Base-by-base conservation (phyloP, 345 rosid genomes). In the Lumnitzera racemosa region DNA sequence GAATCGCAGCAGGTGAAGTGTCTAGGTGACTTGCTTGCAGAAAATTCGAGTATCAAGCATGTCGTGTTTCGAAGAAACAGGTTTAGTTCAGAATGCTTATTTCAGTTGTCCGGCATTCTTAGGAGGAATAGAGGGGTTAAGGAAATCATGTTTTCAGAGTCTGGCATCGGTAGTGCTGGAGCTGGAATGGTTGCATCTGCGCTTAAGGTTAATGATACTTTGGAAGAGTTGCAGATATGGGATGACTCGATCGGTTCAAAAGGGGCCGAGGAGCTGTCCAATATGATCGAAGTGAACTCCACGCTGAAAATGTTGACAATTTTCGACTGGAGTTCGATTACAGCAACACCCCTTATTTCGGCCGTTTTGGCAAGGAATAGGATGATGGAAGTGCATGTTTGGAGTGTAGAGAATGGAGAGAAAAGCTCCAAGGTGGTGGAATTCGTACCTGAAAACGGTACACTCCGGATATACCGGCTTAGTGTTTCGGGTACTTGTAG, bases 221-320 rank as follows among this genome's bases (percentile, higher is more conserved):
- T 92, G 78, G 97, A 94, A 56, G 99, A 90, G 77, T 51, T 88
- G 72, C 97, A 94, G 77, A 86, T 94, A 72, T 86, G 95, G 97
- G 95, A 94, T 31, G 99, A 90, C 68, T 90, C 96, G 2, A 88
- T 90, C n/a, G 96, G 97, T 52, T 76, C 87, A 0, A 86, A 71
- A 71, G 97, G 96, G 13, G 96, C 97, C 0, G 97, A 94, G 74
- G 97, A 94, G 76, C 87, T 94, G 14, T 86, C 96, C 0, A 84
- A 77, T 74, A 94, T 94, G 99, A 94, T 94, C 48, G 92, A 94
- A 81, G 80, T 68, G 2, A 90, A 94, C 76, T 86, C 90, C 47
- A 81, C 80, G 20, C 74, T 90, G 74, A 94, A 80, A 67, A 69
- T 83, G 41, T 51, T 92, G 80, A 89, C 88, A 24, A 80, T 85